Evolutionary conservation across 1,284 basidiomycete species (phyloP).

Genomic region (Heliocybe sulcata): DNA sequence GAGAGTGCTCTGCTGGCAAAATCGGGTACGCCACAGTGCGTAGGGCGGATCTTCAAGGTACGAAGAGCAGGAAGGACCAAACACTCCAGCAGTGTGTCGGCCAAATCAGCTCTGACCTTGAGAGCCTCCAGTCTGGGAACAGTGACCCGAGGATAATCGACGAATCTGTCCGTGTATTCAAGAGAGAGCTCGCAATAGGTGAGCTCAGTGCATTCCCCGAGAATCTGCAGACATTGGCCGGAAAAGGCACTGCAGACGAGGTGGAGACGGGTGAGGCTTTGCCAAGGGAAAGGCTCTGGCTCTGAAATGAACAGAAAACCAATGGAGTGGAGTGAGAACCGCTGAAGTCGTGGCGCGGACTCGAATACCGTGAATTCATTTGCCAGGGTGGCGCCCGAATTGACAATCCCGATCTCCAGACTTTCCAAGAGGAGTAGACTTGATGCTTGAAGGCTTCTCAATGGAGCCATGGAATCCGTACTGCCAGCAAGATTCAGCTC

Average conservation of each 20-base stretch:
- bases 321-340: not conserved
- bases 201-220: not conserved
- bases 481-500: not conserved
- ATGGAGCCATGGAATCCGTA: not conserved
- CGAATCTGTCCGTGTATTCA: not conserved
- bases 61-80: not conserved
- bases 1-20: not conserved
- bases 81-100: not conserved
- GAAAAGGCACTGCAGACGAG: not conserved
- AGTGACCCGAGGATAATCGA: not conserved
- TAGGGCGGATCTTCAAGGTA: not conserved
- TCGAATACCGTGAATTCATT: not conserved
- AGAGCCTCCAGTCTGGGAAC: not conserved
- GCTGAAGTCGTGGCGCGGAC: not conserved
- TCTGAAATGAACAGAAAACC: not conserved
- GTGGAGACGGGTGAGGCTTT: not conserved
- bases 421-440: not conserved
- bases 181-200: not conserved
- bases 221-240: not conserved
- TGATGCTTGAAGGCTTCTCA: not conserved
- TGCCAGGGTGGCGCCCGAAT: not conserved
- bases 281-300: not conserved
- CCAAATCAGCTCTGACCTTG: not conserved
- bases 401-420: not conserved
- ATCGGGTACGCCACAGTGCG: not conserved